Conservation (phyloP, 2,329 filamentous ascomycete genomes). For the Sporothrix protearum region DNA sequence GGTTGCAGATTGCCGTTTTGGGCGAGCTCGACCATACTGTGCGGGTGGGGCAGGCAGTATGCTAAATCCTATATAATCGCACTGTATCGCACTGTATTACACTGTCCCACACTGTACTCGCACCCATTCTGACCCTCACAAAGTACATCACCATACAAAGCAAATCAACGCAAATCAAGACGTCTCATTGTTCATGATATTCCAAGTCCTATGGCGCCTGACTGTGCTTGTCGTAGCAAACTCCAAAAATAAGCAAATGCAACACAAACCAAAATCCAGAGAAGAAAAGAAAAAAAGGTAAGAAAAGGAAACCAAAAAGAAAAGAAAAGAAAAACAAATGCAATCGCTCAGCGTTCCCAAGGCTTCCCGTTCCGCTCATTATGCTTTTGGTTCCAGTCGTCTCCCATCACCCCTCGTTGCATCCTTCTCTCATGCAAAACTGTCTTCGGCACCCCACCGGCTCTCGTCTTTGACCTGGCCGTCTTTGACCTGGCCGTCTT, state of each 20-base stretch:
- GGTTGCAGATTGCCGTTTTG: constrained; percentile 13
- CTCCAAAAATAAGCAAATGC: neutral
- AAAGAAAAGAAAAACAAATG: neutral
- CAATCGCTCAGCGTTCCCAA: neutral
- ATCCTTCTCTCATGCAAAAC: constrained; percentile 39
- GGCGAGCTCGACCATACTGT: neutral
- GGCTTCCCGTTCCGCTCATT: neutral
- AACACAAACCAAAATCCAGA: neutral
- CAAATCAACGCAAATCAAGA: no score
- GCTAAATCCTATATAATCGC: neutral
- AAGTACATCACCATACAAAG: neutral
- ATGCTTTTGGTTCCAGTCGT: neutral
- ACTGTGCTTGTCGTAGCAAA: neutral
- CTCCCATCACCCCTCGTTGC: neutral
- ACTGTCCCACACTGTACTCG: neutral
- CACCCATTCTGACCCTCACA: neutral
- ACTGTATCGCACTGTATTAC: neutral
- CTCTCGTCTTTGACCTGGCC: constrained; percentile 24
- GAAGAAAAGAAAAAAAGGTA: neutral
- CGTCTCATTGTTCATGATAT: constrained; percentile 5
- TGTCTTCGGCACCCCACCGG: constrained; percentile 32
- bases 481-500: no score
- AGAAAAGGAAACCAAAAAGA: neutral
- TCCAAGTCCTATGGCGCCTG: neutral
- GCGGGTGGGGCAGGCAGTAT: neutral